A percentile compares a stretch with the other conserved stretches of the same genome.
Conservation (phyloP, 176 grass and related monocot species). For the Avena atlantica region DNA sequence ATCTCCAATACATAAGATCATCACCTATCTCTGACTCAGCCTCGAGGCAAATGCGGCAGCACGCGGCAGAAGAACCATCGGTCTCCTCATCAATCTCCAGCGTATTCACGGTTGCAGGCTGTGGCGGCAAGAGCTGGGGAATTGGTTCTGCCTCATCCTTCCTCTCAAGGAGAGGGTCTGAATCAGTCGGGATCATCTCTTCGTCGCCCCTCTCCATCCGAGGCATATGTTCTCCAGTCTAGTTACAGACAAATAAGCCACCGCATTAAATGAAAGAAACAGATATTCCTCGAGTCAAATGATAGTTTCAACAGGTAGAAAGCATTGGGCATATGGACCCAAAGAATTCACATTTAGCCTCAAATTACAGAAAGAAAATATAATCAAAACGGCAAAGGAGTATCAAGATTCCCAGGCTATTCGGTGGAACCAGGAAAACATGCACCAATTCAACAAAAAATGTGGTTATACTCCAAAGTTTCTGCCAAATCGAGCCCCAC, state of each 20-base stretch:
- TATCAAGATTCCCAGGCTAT: neutral
- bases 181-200: slow-evolving; percentile 48
- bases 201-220: slow-evolving; percentile 47
- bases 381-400: neutral
- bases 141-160: slow-evolving; percentile 31
- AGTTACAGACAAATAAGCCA: neutral
- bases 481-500: neutral
- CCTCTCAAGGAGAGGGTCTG: slow-evolving; percentile 54
- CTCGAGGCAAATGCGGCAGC: slow-evolving; percentile 96
- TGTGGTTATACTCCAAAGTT: neutral
- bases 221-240: neutral
- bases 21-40: slow-evolving; percentile 71
- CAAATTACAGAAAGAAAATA: slow-evolving; percentile 7
- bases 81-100: slow-evolving; percentile 79
- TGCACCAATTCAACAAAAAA: neutral
- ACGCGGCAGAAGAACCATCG: slow-evolving; percentile 65
- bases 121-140: slow-evolving; percentile 22
- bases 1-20: slow-evolving; percentile 17
- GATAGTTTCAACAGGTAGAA: slow-evolving; percentile 22
- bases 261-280: slow-evolving; percentile 23
- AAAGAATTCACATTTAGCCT: neutral
- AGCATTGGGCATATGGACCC: slow-evolving; percentile 5
- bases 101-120: slow-evolving; percentile 39
- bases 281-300: slow-evolving; percentile 9
- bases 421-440: slow-evolving; percentile 16